Evolutionary conservation across 495 filamentous ascomycete species (phyloP).

Genomic region (Lasiosphaeria hispida): DNA sequence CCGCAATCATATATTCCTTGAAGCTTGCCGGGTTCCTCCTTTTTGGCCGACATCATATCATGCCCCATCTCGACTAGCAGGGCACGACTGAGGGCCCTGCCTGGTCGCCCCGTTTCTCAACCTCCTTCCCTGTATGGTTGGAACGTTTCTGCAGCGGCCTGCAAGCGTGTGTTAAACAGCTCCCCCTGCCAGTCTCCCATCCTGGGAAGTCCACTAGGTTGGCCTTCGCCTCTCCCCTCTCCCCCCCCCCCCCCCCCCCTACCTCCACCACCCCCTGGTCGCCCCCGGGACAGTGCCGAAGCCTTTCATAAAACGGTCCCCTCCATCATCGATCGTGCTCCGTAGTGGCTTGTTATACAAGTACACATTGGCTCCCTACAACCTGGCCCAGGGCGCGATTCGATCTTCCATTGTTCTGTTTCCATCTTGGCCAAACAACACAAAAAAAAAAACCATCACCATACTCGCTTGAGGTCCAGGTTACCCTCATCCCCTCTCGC

Average conservation of each 20-base stretch:
- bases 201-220: conserved; percentile 41
- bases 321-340: conserved; percentile 36
- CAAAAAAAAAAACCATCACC: conserved; percentile 1
- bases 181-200: conserved; percentile 39
- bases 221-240: conserved; percentile 38
- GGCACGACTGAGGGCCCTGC: conserved; percentile 26
- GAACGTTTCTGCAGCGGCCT: conserved; percentile 45
- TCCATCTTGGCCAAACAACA: conserved; percentile 2
- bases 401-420: conserved; percentile 33
- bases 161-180: conserved; percentile 42
- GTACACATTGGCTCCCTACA: conserved; percentile 44
- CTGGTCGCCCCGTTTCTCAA: conserved; percentile 48
- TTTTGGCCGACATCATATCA: conserved; percentile 17
- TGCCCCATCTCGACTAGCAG: conserved; percentile 35
- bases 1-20: conserved; percentile 14
- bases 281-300: conserved; percentile 48
- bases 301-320: conserved; percentile 50
- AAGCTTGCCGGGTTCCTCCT: not conserved
- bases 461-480: not conserved
- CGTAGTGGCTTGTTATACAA: conserved; percentile 48
- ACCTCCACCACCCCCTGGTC: conserved; percentile 30
- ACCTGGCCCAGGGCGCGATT: conserved; percentile 42
- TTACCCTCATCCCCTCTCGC: not conserved
- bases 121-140: conserved; percentile 56
- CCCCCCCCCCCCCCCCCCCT: conserved; percentile 25